Conservation (phyloP, 148 eudicot genomes). For the Selenicereus undatus region DNA sequence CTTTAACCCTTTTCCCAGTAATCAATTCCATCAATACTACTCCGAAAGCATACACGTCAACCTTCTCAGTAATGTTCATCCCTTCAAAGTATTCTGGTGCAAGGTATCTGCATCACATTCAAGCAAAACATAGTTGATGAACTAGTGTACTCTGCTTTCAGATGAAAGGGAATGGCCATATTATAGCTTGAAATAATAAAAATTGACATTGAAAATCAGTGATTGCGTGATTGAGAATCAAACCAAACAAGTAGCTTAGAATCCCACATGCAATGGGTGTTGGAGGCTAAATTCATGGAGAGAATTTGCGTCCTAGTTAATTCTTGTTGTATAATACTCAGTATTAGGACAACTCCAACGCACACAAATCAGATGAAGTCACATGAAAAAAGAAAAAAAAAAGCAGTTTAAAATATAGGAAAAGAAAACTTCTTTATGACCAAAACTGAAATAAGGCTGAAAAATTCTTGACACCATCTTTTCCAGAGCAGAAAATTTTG, state of each 20-base stretch:
- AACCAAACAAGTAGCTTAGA: not conserved
- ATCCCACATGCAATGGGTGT: not conserved
- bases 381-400: not conserved
- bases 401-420: not conserved
- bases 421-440: not conserved
- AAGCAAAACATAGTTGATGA: not conserved
- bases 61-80: constrained; percentile 66
- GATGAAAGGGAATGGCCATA: not conserved
- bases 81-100: constrained; percentile 79
- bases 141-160: not conserved
- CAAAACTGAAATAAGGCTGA: not conserved
- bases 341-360: not conserved
- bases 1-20: constrained; percentile 54
- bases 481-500: not conserved
- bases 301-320: not conserved
- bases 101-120: constrained; percentile 48
- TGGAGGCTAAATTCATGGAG: not conserved
- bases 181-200: not conserved
- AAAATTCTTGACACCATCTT: not conserved
- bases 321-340: not conserved
- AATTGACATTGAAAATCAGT: not conserved
- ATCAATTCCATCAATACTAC: constrained; percentile 72
- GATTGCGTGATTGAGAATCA: not conserved
- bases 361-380: not conserved
- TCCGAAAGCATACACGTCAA: constrained; percentile 85